Evolutionary conservation across 2,329 filamentous ascomycete species (phyloP).

Genomic region (Bipolaris victoriae): DNA sequence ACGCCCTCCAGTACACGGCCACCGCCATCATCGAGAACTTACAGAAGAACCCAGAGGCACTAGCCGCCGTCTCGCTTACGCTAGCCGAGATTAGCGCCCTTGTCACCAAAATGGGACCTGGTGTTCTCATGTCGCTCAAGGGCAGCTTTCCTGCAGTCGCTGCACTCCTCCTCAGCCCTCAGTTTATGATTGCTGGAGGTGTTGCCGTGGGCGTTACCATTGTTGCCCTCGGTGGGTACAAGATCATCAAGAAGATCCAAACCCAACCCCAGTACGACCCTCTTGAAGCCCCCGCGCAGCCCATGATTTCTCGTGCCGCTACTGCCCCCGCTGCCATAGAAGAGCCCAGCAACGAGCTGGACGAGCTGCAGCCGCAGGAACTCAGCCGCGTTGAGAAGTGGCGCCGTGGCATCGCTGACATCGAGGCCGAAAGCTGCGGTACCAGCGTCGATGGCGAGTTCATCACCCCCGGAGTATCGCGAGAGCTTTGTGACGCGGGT

Average conservation of each 20-base stretch:
- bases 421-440: slow-evolving; percentile 59
- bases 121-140: slow-evolving; percentile 77
- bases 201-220: slow-evolving; percentile 92
- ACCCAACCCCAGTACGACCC: slow-evolving; percentile 51
- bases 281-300: slow-evolving; percentile 29
- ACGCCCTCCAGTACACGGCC: slow-evolving; percentile 86
- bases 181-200: slow-evolving; percentile 92
- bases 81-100: slow-evolving; percentile 88
- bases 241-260: slow-evolving; percentile 89
- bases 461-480: slow-evolving; percentile 64
- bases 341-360: slow-evolving; percentile 49
- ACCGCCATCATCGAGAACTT: slow-evolving; percentile 80
- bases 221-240: slow-evolving; percentile 94
- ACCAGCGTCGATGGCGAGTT: slow-evolving; percentile 71
- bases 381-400: slow-evolving; percentile 66
- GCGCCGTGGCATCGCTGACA: slow-evolving; percentile 68
- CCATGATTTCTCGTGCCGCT: slow-evolving; percentile 22
- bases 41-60: slow-evolving; percentile 84
- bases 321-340: slow-evolving; percentile 13
- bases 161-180: slow-evolving; percentile 82
- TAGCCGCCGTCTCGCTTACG: slow-evolving; percentile 90
- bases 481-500: slow-evolving; percentile 54
- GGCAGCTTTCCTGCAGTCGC: slow-evolving; percentile 84
- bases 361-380: slow-evolving; percentile 64
- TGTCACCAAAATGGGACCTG: slow-evolving; percentile 81